These are phyloP conservation scores for Ophiostoma tasmaniense DNA, from an alignment of 2,329 filamentous ascomycete genomes.

Conservation along the genomic window DNA sequence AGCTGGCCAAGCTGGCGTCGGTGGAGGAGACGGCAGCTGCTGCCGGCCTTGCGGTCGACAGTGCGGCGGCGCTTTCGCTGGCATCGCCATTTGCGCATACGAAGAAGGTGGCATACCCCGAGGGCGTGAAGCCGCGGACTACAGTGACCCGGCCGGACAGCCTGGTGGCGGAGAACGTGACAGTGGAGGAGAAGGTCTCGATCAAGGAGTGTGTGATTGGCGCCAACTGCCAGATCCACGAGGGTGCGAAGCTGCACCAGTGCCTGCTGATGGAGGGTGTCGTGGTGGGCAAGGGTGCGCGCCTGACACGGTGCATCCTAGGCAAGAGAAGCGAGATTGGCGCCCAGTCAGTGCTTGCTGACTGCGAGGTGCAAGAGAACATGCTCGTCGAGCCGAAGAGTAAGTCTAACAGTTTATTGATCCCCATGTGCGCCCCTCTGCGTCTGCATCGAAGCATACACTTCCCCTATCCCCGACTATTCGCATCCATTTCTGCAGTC, in stretches of 20 bases:
- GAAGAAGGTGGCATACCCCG: constrained; percentile 73
- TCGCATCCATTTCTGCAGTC: not conserved
- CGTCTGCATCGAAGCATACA: not conserved
- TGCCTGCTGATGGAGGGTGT: constrained; percentile 92
- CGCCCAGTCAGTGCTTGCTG: constrained; percentile 69
- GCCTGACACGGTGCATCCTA: constrained; percentile 78
- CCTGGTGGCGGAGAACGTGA: constrained; percentile 80
- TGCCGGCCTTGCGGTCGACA: constrained; percentile 65
- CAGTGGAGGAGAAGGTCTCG: constrained; percentile 78
- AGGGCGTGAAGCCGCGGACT: constrained; percentile 69
- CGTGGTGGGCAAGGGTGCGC: constrained; percentile 72
- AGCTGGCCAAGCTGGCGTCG: constrained; percentile 74
- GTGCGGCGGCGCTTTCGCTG: constrained; percentile 52
- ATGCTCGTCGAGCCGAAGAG: constrained; percentile 72
- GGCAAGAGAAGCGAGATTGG: constrained; percentile 75
- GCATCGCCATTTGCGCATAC: constrained; percentile 69
- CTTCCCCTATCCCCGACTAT: not conserved
- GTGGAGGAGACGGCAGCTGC: constrained; percentile 49
- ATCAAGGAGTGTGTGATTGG: constrained; percentile 90
- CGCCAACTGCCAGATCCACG: constrained; percentile 74
- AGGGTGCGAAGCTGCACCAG: constrained; percentile 76
- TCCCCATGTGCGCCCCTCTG: not conserved
- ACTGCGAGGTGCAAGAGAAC: constrained; percentile 90
- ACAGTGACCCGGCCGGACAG: constrained; percentile 77
- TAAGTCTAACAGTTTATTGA: constrained; percentile 34